Percentiles rank a stretch among this genome's conserved stretches.
Conservation (phyloP, 177 flowering plant species). For the Vitis hybrid region DNA sequence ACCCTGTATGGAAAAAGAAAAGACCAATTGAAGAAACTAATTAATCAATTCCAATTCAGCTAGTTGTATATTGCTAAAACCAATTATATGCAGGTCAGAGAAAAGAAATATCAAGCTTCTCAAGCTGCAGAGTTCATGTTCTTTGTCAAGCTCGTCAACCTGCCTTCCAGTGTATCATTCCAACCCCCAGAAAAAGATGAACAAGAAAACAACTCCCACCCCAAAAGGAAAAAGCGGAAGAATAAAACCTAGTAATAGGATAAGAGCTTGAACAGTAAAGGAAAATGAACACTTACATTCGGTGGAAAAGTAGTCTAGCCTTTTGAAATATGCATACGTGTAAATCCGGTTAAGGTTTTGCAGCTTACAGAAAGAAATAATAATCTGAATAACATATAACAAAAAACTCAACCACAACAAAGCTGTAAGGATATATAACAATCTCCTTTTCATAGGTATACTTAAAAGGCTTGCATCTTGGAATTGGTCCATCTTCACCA, state of each 20-base stretch:
- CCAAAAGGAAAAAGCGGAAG: neutral
- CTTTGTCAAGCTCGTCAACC: too few relatives aligned
- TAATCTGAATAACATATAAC: neutral
- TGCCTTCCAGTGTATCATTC: too few relatives aligned
- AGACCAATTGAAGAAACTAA: too few relatives aligned
- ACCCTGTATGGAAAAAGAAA: too few relatives aligned
- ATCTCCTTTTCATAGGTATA: constrained; percentile 99
- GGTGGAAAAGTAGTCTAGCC: constrained; percentile 98
- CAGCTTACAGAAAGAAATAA: constrained; percentile 11
- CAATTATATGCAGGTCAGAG: too few relatives aligned
- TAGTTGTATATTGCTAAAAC: too few relatives aligned
- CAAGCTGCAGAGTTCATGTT: too few relatives aligned
- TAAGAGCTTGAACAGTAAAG: neutral
- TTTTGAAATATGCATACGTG: constrained; percentile 99
- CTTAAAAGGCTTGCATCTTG: constrained; percentile 99
- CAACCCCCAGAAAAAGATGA: too few relatives aligned
- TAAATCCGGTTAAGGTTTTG: constrained; percentile 55
- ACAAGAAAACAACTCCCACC: too few relatives aligned
- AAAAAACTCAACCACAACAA: constrained; percentile 11
- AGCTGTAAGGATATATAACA: constrained; percentile 90
- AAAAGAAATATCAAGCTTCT: too few relatives aligned
- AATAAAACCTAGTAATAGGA: neutral
- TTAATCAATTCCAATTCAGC: too few relatives aligned
- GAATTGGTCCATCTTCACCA: constrained; percentile 99
- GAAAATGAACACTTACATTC: constrained; percentile 59